These are phyloP conservation scores for Fusarium staphyleae DNA, from an alignment of 2,329 filamentous ascomycete species.

Conservation along the genomic window DNA sequence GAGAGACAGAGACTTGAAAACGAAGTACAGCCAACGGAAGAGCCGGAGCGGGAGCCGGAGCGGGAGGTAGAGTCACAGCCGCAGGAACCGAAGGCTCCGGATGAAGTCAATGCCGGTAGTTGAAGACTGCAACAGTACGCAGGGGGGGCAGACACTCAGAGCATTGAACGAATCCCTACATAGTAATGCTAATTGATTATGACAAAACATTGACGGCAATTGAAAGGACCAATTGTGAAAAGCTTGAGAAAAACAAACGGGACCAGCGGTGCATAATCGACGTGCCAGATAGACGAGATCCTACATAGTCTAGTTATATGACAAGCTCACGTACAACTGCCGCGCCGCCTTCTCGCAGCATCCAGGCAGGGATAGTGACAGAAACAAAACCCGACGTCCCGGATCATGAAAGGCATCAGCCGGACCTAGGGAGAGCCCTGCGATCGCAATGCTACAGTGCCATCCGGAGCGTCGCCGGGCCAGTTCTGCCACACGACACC, in stretches of 20 bases:
- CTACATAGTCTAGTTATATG: neutral
- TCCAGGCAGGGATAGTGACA: slow-evolving; percentile 7
- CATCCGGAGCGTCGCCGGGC: neutral
- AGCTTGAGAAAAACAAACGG: neutral
- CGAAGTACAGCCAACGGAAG: slow-evolving; percentile 11
- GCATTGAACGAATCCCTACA: slow-evolving; percentile 8
- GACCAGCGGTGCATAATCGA: too few relatives aligned
- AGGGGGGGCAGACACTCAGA: slow-evolving; percentile 6
- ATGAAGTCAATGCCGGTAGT: slow-evolving; percentile 14
- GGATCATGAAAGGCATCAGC: slow-evolving; percentile 9
- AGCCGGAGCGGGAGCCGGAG: slow-evolving; percentile 13
- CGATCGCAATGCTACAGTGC: slow-evolving; percentile 20
- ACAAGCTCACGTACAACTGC: neutral
- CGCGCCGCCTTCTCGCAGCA: slow-evolving; percentile 1
- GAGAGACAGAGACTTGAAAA: slow-evolving; percentile 36
- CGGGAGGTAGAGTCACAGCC: slow-evolving; percentile 1
- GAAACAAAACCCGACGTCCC: slow-evolving; percentile 12
- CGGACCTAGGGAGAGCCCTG: slow-evolving; percentile 9
- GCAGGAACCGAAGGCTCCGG: slow-evolving; percentile 15
- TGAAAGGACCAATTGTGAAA: neutral
- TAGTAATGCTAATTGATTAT: neutral
- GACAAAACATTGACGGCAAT: neutral
- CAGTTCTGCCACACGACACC: neutral
- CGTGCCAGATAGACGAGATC: slow-evolving; percentile 5
- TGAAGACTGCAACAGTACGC: slow-evolving; percentile 2